Base-by-base conservation (phyloP, 306 rosid species). In the Inga leiocalycina region DNA sequence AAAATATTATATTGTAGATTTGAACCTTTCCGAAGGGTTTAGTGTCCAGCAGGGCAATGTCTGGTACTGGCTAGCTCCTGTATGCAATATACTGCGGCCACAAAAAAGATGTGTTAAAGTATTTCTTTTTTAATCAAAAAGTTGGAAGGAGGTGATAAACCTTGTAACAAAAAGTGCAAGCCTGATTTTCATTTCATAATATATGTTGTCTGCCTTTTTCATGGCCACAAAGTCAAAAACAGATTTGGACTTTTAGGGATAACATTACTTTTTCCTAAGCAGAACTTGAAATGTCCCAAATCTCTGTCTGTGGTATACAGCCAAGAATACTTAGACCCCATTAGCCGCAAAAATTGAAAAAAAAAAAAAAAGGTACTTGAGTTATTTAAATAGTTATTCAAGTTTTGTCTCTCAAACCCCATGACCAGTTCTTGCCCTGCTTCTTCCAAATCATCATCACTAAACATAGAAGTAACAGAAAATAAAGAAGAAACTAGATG, bases 1-100 rank as follows among this genome's bases (percentile, higher is more conserved):
- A 10, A 12, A 62, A 62, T 22, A 62, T 62, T 74, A 2, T 17
- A 24, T 24, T 66, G 24, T 46, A 64, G 41, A 17, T 59, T 10
- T 14, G 64, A 73, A 94, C 98, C 97, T 95, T 95, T 85, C 98
- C 98, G 61, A 95, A 95, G 46, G 98, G 98, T 86, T 95, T 95
- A 30, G 98, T 93, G 91, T 95, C 98, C 90, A 95, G 85, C 73
- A 95, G 85, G 16, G 98, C 98, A 75, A 95, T 95, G 86, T 93
- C 98, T 95, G 98, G 82, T 87, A 95, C 87, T 88, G 98, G 83
- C 95, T 91, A 74, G 94, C 92, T 78, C 98, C 98, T 30, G 98
- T 95, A 82, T 93, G 98, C 85, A 95, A 86, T 84, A 95, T 95
- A 70, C 98, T 95, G 90, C 80, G 84, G 52, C 41, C 69, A 54